Percentiles rank a stretch among this genome's conserved stretches.
These are phyloP conservation scores for Saksenaea vasiformis DNA, from an alignment of 371 early-diverging fungal species.

Conservation along the genomic window DNA sequence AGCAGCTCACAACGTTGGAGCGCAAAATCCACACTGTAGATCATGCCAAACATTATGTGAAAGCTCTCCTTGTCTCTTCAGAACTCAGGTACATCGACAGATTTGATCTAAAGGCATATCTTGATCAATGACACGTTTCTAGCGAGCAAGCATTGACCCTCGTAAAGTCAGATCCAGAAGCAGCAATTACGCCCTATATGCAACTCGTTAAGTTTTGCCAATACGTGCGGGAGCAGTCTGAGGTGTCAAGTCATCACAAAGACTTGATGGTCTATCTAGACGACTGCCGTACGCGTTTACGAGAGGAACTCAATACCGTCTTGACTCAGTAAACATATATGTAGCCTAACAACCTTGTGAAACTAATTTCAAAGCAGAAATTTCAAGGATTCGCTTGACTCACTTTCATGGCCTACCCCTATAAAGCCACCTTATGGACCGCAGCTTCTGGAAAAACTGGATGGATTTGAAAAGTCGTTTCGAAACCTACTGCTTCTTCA, in stretches of 20 bases:
- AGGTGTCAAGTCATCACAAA: slow-evolving; percentile 9
- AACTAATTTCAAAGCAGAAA: slow-evolving; percentile 26
- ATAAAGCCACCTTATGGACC: slow-evolving; percentile 45
- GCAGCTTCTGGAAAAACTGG: slow-evolving; percentile 32
- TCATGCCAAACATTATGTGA: slow-evolving; percentile 31
- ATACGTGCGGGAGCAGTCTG: slow-evolving; percentile 16
- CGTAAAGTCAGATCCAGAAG: slow-evolving; percentile 37
- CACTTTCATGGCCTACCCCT: slow-evolving; percentile 56
- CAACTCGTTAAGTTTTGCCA: slow-evolving; percentile 29
- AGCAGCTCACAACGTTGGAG: slow-evolving; percentile 17
- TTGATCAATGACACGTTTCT: background rate
- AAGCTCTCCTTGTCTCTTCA: slow-evolving; percentile 31
- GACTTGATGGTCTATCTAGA: slow-evolving; percentile 27
- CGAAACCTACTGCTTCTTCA: slow-evolving; percentile 45
- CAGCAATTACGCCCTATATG: slow-evolving; percentile 42
- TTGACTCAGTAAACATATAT: slow-evolving; percentile 38
- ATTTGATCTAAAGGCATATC: background rate
- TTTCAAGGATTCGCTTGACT: slow-evolving; percentile 46
- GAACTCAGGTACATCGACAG: slow-evolving; percentile 32
- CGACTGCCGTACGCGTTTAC: slow-evolving; percentile 27
- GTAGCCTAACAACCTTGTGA: background rate
- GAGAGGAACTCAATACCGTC: slow-evolving; percentile 40
- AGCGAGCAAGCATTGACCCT: slow-evolving; percentile 34
- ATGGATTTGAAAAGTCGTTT: slow-evolving; percentile 44
- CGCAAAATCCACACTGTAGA: slow-evolving; percentile 28